Evolutionary conservation across 257 asterid genomes (phyloP).

Genomic region (Thymus quinquecostatus): DNA sequence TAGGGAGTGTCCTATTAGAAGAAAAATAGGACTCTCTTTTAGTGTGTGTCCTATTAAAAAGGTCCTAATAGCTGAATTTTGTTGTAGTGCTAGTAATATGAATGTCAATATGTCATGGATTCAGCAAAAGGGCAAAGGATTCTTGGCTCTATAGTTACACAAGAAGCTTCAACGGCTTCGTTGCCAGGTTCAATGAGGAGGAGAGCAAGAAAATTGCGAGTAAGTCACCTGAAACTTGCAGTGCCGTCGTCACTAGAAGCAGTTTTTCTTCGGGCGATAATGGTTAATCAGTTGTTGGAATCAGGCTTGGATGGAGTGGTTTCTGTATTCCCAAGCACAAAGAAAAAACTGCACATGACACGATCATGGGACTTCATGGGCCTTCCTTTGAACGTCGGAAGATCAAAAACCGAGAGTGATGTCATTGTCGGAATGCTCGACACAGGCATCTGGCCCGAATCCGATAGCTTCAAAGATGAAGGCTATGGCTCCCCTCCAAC

Average conservation of each 20-base stretch:
- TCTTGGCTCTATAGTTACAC: conserved; percentile 48
- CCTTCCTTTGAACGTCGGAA: conserved; percentile 35
- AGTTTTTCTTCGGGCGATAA: too few relatives aligned
- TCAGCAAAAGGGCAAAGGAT: conserved; percentile 47
- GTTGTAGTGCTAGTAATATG: too few relatives aligned
- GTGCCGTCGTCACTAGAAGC: too few relatives aligned
- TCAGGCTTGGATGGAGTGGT: conserved; percentile 53
- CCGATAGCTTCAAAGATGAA: conserved; percentile 39
- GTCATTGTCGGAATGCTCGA: conserved; percentile 45
- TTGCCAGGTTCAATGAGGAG: conserved; percentile 51
- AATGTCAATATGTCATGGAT: conserved; percentile 1
- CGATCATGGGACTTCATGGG: conserved; percentile 69
- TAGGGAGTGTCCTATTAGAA: too few relatives aligned
- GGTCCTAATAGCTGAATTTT: too few relatives aligned
- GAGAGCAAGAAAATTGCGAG: conserved; percentile 55
- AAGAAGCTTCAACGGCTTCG: conserved; percentile 71
- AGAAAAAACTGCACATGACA: conserved; percentile 50
- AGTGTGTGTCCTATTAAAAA: too few relatives aligned
- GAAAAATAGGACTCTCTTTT: too few relatives aligned
- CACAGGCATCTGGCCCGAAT: conserved; percentile 61
- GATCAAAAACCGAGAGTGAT: conserved; percentile 43
- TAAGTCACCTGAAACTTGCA: conserved; percentile 8
- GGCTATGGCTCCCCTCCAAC: conserved; percentile 42
- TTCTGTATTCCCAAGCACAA: conserved; percentile 46
- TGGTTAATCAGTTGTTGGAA: too few relatives aligned